Evolutionary conservation across 495 filamentous ascomycete species (phyloP).

Genomic region (Aspergillus baeticus): DNA sequence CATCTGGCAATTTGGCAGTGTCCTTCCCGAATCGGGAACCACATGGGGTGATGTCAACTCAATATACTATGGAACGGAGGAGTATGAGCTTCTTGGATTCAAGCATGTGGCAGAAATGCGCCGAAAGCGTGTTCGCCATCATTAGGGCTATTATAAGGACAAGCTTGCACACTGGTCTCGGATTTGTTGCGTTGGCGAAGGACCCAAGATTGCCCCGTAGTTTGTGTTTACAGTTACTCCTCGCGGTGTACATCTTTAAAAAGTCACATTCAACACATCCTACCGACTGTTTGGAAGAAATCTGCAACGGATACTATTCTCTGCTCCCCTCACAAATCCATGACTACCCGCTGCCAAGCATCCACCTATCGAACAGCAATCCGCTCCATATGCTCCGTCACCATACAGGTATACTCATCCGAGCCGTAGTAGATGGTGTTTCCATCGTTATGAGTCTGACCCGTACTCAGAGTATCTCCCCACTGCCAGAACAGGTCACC

Average conservation of each 20-base stretch:
- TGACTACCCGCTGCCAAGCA: background rate
- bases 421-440: constrained; percentile 61
- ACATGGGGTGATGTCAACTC: constrained; percentile 9
- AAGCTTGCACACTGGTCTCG: too few relatives aligned
- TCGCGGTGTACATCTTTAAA: too few relatives aligned
- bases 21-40: background rate
- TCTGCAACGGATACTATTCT: too few relatives aligned
- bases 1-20: constrained; percentile 12
- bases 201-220: too few relatives aligned
- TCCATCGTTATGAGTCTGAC: constrained; percentile 59
- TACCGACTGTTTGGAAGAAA: too few relatives aligned
- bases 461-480: constrained; percentile 56
- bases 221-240: too few relatives aligned
- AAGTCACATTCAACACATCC: too few relatives aligned
- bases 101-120: constrained; percentile 6
- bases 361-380: background rate
- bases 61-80: constrained; percentile 11
- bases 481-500: constrained; percentile 69
- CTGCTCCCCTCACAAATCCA: too few relatives aligned
- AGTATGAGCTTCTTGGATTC: constrained; percentile 6
- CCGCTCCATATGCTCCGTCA: constrained; percentile 53
- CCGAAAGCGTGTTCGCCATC: background rate
- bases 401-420: constrained; percentile 52
- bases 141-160: too few relatives aligned
- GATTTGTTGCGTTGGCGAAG: too few relatives aligned